Conservation (phyloP, 2,329 filamentous ascomycete species). For the Clarireedia homoeocarpa region DNA sequence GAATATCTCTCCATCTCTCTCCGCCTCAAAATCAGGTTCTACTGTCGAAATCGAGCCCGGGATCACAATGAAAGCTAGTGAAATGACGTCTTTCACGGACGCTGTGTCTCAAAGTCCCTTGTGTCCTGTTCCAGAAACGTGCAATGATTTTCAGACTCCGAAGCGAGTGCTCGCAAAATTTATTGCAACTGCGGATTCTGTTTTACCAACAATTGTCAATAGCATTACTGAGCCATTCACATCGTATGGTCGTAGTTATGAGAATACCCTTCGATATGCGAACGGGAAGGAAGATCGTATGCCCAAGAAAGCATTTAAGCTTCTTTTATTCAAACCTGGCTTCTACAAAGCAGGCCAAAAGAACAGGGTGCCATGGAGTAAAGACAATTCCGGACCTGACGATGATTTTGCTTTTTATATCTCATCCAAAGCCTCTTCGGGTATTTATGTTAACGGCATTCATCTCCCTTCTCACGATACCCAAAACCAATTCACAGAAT, state of each 20-base stretch:
- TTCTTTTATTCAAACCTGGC: constrained; percentile 65
- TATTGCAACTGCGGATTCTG: constrained; percentile 57
- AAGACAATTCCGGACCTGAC: constrained; percentile 18
- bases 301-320: constrained; percentile 72
- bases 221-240: constrained; percentile 59
- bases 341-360: constrained; percentile 46
- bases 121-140: constrained; percentile 8
- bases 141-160: constrained; percentile 25
- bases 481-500: constrained; percentile 43
- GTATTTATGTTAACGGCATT: constrained; percentile 71
- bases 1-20: constrained; percentile 9
- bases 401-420: constrained; percentile 55
- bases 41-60: too few relatives aligned
- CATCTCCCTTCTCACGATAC: constrained; percentile 49
- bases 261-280: constrained; percentile 61
- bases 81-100: not conserved
- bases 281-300: constrained; percentile 59
- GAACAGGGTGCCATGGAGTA: constrained; percentile 3
- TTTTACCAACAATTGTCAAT: constrained; percentile 53
- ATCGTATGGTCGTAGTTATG: constrained; percentile 67
- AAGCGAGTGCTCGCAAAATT: constrained; percentile 55
- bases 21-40: constrained; percentile 2
- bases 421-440: constrained; percentile 68
- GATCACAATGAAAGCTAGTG: not conserved
- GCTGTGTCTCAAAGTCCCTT: not conserved